Percentiles rank a stretch among this genome's conserved stretches.
Conservation (phyloP, 208 protist species). For the Trypanosoma caninum region DNA sequence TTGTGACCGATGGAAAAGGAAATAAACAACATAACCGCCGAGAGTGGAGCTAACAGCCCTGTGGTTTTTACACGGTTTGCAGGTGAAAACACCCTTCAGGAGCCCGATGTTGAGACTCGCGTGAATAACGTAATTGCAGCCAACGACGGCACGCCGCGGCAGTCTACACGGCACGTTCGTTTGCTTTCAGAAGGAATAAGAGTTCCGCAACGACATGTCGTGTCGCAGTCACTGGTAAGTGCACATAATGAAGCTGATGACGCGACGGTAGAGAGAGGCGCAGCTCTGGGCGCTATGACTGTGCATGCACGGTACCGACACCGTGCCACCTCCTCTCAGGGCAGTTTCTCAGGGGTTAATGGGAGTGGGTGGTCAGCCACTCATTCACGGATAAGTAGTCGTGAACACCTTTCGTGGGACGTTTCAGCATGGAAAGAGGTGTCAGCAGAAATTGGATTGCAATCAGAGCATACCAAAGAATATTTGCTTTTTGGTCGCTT, state of each 20-base stretch:
- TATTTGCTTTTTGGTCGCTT: conserved; percentile 12
- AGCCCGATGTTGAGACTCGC: too few species aligned
- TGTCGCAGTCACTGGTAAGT: neutral
- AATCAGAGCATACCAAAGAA: conserved; percentile 9
- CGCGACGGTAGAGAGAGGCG: neutral
- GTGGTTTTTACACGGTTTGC: too few species aligned
- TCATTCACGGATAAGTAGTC: conserved; percentile 29
- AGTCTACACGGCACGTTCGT: too few species aligned
- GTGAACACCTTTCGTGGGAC: conserved; percentile 29
- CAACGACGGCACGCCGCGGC: too few species aligned
- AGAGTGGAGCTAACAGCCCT: too few species aligned
- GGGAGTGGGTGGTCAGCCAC: conserved; percentile 7
- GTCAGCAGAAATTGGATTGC: neutral
- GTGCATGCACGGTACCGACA: conserved; percentile 28
- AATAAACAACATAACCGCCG: too few species aligned
- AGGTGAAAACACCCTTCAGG: neutral
- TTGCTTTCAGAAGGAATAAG: too few species aligned
- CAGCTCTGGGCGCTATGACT: conserved; percentile 7
- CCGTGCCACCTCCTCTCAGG: conserved; percentile 8
- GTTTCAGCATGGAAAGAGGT: conserved; percentile 25
- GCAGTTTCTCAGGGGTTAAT: conserved; percentile 21
- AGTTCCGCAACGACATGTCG: too few species aligned
- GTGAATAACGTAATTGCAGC: too few species aligned
- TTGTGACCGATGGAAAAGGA: neutral
- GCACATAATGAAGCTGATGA: neutral